phyloP scores from a whole-genome alignment of 78 protist genomes.

The Diacronema lutheri region DNA sequence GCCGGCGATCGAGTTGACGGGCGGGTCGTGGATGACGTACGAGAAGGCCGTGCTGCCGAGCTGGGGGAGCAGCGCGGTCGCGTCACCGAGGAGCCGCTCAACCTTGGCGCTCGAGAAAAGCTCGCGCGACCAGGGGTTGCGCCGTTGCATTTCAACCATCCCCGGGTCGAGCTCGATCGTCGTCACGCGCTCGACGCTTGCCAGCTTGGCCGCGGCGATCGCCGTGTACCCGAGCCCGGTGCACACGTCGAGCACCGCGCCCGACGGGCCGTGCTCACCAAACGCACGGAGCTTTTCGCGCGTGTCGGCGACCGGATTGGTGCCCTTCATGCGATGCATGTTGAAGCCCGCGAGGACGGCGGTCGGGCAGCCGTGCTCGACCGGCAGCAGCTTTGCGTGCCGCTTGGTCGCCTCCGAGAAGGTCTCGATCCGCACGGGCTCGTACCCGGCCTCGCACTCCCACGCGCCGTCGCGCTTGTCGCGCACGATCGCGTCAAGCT shows the following conservation, averaged over 20 bases:
- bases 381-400: neutral
- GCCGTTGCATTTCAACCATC: neutral
- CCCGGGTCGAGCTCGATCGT: neutral
- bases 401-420: neutral
- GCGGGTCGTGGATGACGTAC: neutral
- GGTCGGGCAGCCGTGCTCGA: neutral
- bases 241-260: neutral
- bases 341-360: neutral
- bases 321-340: neutral
- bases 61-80: neutral
- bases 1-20: neutral
- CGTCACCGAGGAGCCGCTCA: neutral
- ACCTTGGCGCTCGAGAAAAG: neutral
- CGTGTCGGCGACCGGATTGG: neutral
- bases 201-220: neutral
- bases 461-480: too few relatives aligned
- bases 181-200: neutral
- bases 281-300: neutral
- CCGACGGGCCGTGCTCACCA: neutral
- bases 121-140: neutral
- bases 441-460: too few relatives aligned
- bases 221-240: conserved; percentile 1
- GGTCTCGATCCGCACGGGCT: neutral
- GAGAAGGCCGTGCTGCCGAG: neutral
- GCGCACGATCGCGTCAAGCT: too few relatives aligned